phyloP scores from a whole-genome alignment of 139 green algal genomes.

The Nannochloris sp. region DNA sequence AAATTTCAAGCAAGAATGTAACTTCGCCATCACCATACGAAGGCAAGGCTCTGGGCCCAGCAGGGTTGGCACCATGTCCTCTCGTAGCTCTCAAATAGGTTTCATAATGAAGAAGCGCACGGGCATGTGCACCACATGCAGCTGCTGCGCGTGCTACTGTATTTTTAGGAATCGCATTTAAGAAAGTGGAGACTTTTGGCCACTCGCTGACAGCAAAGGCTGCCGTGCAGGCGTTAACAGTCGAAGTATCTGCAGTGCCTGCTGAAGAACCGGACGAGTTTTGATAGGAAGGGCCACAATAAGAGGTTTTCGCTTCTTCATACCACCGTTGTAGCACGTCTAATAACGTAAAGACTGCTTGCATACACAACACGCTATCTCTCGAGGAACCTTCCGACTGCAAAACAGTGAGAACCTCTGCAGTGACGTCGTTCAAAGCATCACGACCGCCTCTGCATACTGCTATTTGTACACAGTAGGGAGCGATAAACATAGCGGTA shows the following conservation, averaged over 20 bases:
- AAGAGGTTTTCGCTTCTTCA: slow-evolving; percentile 17
- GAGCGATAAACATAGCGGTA: slow-evolving; percentile 77
- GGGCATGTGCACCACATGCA: slow-evolving; percentile 68
- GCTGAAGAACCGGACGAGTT: neutral
- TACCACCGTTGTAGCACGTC: slow-evolving; percentile 73
- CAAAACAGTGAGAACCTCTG: slow-evolving; percentile 47
- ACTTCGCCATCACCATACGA: slow-evolving; percentile 64
- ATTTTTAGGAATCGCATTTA: slow-evolving; percentile 53
- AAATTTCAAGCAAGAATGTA: slow-evolving; percentile 74
- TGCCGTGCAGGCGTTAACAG: neutral
- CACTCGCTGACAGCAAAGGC: too few species aligned
- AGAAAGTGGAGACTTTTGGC: slow-evolving; percentile 39
- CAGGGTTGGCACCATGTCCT: slow-evolving; percentile 68
- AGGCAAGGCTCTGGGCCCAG: slow-evolving; percentile 20
- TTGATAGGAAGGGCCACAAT: neutral
- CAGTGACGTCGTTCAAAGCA: slow-evolving; percentile 8
- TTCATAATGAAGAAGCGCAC: slow-evolving; percentile 86
- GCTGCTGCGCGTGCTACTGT: slow-evolving; percentile 31
- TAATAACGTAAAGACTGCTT: slow-evolving; percentile 79
- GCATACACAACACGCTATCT: slow-evolving; percentile 49
- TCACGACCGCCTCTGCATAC: slow-evolving; percentile 30
- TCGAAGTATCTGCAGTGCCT: neutral
- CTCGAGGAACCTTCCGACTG: slow-evolving; percentile 7
- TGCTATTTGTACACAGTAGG: slow-evolving; percentile 64
- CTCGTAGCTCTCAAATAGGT: slow-evolving; percentile 49